Evolutionary conservation across 805 yeast species (phyloP), one percentile per base, ranked within the genome.

Genomic region (Yarrowia divulgata): DNA sequence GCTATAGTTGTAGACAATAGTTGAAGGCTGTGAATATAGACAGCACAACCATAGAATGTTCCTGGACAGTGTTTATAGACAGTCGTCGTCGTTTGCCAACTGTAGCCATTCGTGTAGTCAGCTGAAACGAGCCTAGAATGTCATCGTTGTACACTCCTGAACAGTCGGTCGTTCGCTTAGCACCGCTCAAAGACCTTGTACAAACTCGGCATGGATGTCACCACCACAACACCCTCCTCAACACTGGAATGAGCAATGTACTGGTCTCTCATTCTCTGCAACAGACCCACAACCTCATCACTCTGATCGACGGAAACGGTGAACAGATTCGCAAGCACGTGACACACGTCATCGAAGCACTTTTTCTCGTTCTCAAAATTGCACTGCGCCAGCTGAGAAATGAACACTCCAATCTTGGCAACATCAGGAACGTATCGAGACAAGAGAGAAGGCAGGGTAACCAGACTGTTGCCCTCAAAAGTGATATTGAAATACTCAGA

Each of bases 181-280:
- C 99, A 95, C 76, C 99, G 83, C 80, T 95, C 99, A 81, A 95
- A 95, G 5, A 96, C 97, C 74, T 84, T 86, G 78, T 95, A 95
- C 69, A 95, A 80, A 0, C 97, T 97, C 1, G 98, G 98, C 39
- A 95, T 78, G 75, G 89, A 93, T 0, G 99, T 98, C 46, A 95
- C 86, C 77, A 94, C 97, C 6, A 91, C 84, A 4, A 93, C 86
- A 69, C 86, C 52, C 14, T 14, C 39, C 52, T 58, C 52, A 13
- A 58, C 66, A 18, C 8, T 3, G 18, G 18, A 8, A 34, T 42
- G 50, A 8, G 66, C 52, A 42, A 58, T 43, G 23, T 58, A 58
- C 42, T 43, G 52, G 34, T 58, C 66, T 3, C 66, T 32, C 66
- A 58, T 58, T 18, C 19, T 58, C 66, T 43, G 52, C 7, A 58